phyloP scores from a whole-genome alignment of 2,329 filamentous ascomycete genomes.

The Scedosporium boydii region DNA sequence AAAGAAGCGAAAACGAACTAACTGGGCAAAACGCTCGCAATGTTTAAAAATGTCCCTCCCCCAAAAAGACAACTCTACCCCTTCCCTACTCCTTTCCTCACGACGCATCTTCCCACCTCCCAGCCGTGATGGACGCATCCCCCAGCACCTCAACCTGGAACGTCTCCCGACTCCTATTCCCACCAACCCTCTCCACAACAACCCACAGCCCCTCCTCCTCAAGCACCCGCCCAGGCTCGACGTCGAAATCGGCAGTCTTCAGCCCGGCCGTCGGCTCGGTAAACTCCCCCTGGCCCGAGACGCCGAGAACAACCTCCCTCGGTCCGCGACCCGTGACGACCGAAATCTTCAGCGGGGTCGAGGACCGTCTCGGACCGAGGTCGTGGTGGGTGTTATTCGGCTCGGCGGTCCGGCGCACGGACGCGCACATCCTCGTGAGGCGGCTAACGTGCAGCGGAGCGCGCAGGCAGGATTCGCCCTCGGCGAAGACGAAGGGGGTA shows the following conservation, averaged over 20 bases:
- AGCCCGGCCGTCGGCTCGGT: slow-evolving; percentile 58
- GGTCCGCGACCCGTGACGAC: slow-evolving; percentile 66
- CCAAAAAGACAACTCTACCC: neutral
- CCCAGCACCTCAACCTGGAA: slow-evolving; percentile 46
- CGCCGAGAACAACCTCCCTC: slow-evolving; percentile 53
- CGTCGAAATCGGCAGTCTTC: slow-evolving; percentile 63
- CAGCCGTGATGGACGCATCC: slow-evolving; percentile 33
- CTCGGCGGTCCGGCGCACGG: slow-evolving; percentile 17
- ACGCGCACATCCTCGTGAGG: slow-evolving; percentile 46
- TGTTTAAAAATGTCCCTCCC: no score
- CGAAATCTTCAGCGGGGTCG: slow-evolving; percentile 53
- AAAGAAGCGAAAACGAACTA: no score
- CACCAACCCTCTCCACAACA: slow-evolving; percentile 71
- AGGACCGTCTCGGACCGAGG: slow-evolving; percentile 26
- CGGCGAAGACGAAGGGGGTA: slow-evolving; percentile 41
- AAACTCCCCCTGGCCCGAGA: slow-evolving; percentile 65
- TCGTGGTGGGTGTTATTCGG: neutral
- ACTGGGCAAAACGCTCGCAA: no score
- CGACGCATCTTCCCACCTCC: slow-evolving; percentile 29
- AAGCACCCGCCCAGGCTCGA: slow-evolving; percentile 53
- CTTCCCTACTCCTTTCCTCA: neutral
- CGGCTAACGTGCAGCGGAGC: slow-evolving; percentile 29
- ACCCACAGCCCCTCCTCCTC: slow-evolving; percentile 59
- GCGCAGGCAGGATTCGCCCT: slow-evolving; percentile 28
- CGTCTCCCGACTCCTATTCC: slow-evolving; percentile 26